A percentile compares a stretch with the other conserved stretches of the same genome.
phyloP scores from a whole-genome alignment of 148 eudicot species.

The Vaccinium myrtillus region DNA sequence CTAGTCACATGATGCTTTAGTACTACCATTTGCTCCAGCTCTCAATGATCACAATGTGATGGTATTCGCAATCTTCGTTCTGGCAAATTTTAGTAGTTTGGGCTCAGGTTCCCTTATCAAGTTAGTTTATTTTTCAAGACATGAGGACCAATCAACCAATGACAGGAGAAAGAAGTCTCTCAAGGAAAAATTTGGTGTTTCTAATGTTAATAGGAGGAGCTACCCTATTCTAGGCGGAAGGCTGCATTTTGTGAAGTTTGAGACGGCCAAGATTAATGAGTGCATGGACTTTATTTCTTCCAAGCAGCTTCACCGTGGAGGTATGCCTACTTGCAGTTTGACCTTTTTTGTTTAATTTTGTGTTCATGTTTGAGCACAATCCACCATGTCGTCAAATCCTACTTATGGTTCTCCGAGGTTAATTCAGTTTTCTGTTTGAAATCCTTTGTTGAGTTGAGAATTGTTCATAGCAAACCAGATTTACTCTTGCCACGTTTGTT shows the following conservation, averaged over 20 bases:
- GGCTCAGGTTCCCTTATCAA: conserved; percentile 86
- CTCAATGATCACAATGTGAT: too few species aligned
- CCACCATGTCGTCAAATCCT: not conserved
- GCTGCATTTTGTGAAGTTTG: conserved; percentile 96
- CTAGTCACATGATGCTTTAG: too few species aligned
- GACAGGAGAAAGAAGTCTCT: conserved; percentile 69
- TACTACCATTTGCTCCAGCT: too few species aligned
- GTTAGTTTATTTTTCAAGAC: conserved; percentile 92
- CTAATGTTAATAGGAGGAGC: conserved; percentile 73
- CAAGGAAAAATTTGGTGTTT: conserved; percentile 57
- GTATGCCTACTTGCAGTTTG: conserved; percentile 31
- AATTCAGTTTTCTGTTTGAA: not conserved
- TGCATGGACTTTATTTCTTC: conserved; percentile 93
- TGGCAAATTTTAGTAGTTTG: too few species aligned
- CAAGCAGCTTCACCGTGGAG: conserved; percentile 92
- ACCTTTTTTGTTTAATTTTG: conserved; percentile 3
- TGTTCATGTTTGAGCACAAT: not conserved
- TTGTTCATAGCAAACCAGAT: not conserved
- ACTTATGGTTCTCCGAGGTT: not conserved
- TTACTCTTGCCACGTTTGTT: not conserved
- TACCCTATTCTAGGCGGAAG: conserved; percentile 98
- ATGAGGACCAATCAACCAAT: conserved; percentile 63
- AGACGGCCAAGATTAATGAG: conserved; percentile 80
- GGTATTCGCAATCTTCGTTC: too few species aligned
- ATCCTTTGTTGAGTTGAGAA: not conserved